Evolutionary conservation across 208 protist genomes (phyloP).

Genomic region (Trypanosoma cruzi): DNA sequence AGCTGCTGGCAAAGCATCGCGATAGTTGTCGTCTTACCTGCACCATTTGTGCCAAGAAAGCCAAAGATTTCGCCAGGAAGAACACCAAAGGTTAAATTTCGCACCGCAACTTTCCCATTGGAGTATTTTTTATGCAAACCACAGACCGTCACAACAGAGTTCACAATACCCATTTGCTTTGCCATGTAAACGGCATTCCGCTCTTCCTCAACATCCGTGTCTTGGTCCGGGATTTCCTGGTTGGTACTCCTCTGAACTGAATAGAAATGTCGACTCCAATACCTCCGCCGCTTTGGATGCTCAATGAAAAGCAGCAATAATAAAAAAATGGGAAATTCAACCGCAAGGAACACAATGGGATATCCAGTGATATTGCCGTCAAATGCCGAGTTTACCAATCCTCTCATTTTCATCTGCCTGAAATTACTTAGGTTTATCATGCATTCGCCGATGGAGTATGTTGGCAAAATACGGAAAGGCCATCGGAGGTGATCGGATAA

Average conservation of each 20-base stretch:
- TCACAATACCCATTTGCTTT: slow-evolving; percentile 11
- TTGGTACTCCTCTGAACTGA: slow-evolving; percentile 29
- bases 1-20: slow-evolving; percentile 79
- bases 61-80: slow-evolving; percentile 75
- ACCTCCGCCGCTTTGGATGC: slow-evolving; percentile 43
- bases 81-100: slow-evolving; percentile 69
- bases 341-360: slow-evolving; percentile 62
- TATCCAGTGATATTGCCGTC: slow-evolving; percentile 34
- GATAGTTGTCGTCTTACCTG: slow-evolving; percentile 87
- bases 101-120: slow-evolving; percentile 70
- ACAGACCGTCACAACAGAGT: slow-evolving; percentile 56
- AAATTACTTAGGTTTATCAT: slow-evolving; percentile 39
- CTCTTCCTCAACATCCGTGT: slow-evolving; percentile 20
- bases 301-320: slow-evolving; percentile 65
- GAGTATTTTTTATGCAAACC: slow-evolving; percentile 62
- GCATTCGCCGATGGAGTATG: slow-evolving; percentile 76
- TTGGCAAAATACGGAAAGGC: slow-evolving; percentile 74
- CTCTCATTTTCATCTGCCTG: slow-evolving; percentile 29
- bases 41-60: slow-evolving; percentile 88
- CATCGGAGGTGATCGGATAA: slow-evolving; percentile 40
- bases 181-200: slow-evolving; percentile 1
- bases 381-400: slow-evolving; percentile 20
- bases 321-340: slow-evolving; percentile 56
- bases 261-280: slow-evolving; percentile 1
- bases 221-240: slow-evolving; percentile 37